Conservation (phyloP, 1,139 yeast genomes). For the Meyerozyma elateridarum region DNA sequence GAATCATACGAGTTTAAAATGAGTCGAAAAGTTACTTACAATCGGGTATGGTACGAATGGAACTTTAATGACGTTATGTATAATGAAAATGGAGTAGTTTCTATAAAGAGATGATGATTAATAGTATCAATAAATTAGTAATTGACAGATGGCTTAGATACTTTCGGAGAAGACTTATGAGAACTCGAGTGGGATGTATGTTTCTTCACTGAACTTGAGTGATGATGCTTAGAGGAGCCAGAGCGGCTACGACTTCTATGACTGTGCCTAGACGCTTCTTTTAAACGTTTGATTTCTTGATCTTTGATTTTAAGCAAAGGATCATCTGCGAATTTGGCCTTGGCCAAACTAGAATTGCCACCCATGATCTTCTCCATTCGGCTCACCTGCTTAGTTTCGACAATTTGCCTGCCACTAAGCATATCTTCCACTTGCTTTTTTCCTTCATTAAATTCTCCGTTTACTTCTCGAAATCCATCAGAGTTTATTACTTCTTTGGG, state of each 20-base stretch:
- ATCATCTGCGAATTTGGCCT: slow-evolving; percentile 31
- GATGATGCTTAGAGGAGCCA: background rate
- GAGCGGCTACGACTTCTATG: no score
- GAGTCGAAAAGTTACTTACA: slow-evolving; percentile 21
- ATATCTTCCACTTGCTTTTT: slow-evolving; percentile 31
- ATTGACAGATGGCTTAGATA: slow-evolving; percentile 2
- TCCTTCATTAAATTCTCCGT: slow-evolving; percentile 32
- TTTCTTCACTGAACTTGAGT: background rate
- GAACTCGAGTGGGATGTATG: no score
- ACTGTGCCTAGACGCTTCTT: no score
- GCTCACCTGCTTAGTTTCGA: slow-evolving; percentile 7
- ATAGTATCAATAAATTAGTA: slow-evolving; percentile 5
- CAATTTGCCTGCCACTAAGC: slow-evolving; percentile 15
- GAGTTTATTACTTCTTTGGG: slow-evolving; percentile 11
- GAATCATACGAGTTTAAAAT: slow-evolving; percentile 53
- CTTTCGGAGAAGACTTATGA: no score
- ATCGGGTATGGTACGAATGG: slow-evolving; percentile 75
- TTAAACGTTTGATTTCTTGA: slow-evolving; percentile 27
- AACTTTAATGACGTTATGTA: slow-evolving; percentile 25
- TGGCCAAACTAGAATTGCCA: background rate
- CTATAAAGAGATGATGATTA: slow-evolving; percentile 3
- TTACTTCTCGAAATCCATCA: slow-evolving; percentile 21
- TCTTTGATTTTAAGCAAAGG: slow-evolving; percentile 49
- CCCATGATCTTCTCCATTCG: slow-evolving; percentile 12
- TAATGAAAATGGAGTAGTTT: slow-evolving; percentile 17